A percentile compares a stretch with the other conserved stretches of the same genome.
Evolutionary conservation across 169 alveolate species (phyloP).

Genomic region (Plasmodium sp.): DNA sequence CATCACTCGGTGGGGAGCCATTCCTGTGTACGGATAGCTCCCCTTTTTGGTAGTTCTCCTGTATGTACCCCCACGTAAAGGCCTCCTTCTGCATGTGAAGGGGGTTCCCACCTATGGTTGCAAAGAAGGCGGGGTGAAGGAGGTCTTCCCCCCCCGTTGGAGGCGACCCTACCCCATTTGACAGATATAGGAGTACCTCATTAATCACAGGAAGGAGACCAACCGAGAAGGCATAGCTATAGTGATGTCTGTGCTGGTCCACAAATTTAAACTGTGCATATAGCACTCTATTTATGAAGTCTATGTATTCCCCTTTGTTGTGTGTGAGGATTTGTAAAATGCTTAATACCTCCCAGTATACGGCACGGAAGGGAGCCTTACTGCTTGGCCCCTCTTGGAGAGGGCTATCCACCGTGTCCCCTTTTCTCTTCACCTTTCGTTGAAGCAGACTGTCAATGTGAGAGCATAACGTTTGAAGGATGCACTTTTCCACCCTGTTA

Average conservation of each 20-base stretch:
- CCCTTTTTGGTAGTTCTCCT: constrained; percentile 16
- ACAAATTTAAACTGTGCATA: background rate
- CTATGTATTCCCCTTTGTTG: constrained; percentile 6
- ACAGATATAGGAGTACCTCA: constrained; percentile 10
- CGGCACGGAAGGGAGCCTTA: constrained; percentile 6
- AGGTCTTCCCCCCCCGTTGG: background rate
- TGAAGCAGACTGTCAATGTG: constrained; percentile 4
- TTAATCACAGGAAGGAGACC: constrained; percentile 15
- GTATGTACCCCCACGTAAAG: constrained; percentile 20
- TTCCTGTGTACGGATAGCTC: no score
- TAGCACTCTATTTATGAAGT: constrained; percentile 23
- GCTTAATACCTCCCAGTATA: constrained; percentile 34
- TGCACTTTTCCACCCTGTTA: background rate
- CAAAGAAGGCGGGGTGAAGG: background rate
- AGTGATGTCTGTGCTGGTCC: constrained; percentile 32
- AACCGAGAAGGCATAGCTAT: constrained; percentile 53
- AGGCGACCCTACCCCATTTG: background rate
- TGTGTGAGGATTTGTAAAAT: constrained; percentile 21
- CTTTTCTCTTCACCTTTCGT: background rate
- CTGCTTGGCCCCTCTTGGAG: background rate
- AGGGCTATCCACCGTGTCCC: background rate
- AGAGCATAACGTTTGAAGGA: constrained; percentile 20
- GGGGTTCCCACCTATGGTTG: background rate
- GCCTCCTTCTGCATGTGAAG: constrained; percentile 60
- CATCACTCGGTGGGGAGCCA: background rate